A percentile compares a stretch with the other conserved stretches of the same genome.
phyloP scores from a whole-genome alignment of 2,329 filamentous ascomycete species.

The Fusarium falciforme region DNA sequence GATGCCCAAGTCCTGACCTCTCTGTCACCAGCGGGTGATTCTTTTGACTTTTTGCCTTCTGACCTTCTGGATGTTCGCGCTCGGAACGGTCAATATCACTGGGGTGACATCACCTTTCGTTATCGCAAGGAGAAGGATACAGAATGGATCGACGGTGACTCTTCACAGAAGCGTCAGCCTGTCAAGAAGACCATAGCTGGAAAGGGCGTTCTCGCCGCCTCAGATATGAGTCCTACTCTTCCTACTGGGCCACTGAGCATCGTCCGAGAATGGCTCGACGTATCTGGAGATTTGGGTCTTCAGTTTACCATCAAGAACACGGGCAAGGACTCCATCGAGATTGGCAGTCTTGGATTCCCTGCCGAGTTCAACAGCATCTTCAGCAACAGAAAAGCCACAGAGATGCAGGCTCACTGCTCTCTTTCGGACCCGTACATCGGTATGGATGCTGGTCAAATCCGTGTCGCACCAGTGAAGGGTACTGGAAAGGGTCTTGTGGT shows the following conservation, averaged over 20 bases:
- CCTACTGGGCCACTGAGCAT: slow-evolving; percentile 56
- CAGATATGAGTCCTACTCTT: slow-evolving; percentile 57
- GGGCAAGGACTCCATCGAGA: slow-evolving; percentile 55
- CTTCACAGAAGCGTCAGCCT: slow-evolving; percentile 53
- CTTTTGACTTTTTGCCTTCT: slow-evolving; percentile 67
- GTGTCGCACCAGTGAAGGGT: slow-evolving; percentile 63
- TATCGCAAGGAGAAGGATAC: slow-evolving; percentile 56
- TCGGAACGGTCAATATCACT: slow-evolving; percentile 66
- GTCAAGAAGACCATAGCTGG: slow-evolving; percentile 29
- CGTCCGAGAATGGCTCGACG: slow-evolving; percentile 63
- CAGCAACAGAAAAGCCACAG: slow-evolving; percentile 58
- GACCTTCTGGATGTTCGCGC: slow-evolving; percentile 61
- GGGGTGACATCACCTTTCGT: slow-evolving; percentile 67
- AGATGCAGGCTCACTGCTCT: slow-evolving; percentile 63
- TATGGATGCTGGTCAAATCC: slow-evolving; percentile 67
- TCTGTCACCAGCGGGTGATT: slow-evolving; percentile 51
- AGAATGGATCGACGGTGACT: slow-evolving; percentile 60
- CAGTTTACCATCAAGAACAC: slow-evolving; percentile 63
- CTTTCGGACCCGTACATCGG: slow-evolving; percentile 71
- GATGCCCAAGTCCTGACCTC: slow-evolving; percentile 63
- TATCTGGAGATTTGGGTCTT: slow-evolving; percentile 61
- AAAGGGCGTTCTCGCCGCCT: slow-evolving; percentile 49
- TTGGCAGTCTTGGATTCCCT: slow-evolving; percentile 69
- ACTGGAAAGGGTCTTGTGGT: slow-evolving; percentile 65
- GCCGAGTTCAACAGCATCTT: slow-evolving; percentile 74